Base-by-base conservation (phyloP, 768 basidiomycete species). In the Brasilioporus rufonigricans region DNA sequence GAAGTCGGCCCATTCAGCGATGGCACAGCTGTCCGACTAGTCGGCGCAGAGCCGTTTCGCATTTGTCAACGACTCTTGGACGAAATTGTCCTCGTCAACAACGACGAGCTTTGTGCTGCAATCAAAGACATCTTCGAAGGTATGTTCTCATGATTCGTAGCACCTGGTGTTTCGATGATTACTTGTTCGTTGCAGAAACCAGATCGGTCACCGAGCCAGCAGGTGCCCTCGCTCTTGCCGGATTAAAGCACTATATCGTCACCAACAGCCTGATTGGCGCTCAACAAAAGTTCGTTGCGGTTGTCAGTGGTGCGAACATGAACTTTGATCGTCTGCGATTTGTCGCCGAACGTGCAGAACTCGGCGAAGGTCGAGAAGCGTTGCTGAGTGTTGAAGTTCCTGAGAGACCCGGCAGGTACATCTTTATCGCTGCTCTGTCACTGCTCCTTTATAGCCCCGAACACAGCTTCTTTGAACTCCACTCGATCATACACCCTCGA, bases 101-200 rank as follows among this genome's bases (percentile, higher is more conserved):
- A 97, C 59, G 97, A 99, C 67, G 96, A 96, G 70, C 85, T 99
- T 43, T 99, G 97, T 67, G 97, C 97, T 8, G 94, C 94, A 6
- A 98, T 98, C 75, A 98, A 98, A 74, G 97, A 99, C 65, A 89
- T 98, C 29, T 99, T 98, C 65, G 94, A 98, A 76, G 96, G 96
- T 92, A 57, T 55, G 76, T 57, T 8, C 38, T 46, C 23, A 26
- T 23, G 18, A 1, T 26, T 23, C 26, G 36, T 19, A 19, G 4
- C 44, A 11, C 27, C 19, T 12, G 26, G 41, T 1, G 16, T 44
- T 33, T 23, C 24, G 6, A 36, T 35, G 21, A 18, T 32, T 40
- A 43, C 9, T 14, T 31, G 19, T 33, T 56, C 21, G 31, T 57
- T 53, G 13, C 52, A 55, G 97, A 98, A 69, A 98, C 96, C 0